These are phyloP conservation scores for Metschnikowia drakensbergensis DNA, from an alignment of 805 yeast species.

Conservation along the genomic window DNA sequence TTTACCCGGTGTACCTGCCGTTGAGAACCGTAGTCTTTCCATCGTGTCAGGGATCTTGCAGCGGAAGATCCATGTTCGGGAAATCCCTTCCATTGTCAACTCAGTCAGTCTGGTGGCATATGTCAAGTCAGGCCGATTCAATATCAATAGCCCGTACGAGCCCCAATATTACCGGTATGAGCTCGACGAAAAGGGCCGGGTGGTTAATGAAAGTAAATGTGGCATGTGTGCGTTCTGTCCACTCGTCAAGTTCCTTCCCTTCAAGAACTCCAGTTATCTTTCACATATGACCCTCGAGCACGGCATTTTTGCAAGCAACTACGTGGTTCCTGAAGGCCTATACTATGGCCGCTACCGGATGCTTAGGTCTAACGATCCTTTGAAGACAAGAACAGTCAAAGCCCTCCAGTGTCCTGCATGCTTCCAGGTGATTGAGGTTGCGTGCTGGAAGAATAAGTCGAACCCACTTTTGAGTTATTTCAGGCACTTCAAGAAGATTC, in stretches of 20 bases:
- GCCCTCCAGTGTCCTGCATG: slow-evolving; percentile 30
- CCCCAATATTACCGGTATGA: slow-evolving; percentile 31
- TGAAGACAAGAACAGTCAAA: slow-evolving; percentile 19
- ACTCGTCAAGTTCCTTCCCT: slow-evolving; percentile 26
- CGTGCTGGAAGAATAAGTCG: slow-evolving; percentile 28
- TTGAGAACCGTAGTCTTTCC: not conserved
- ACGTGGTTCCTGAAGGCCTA: slow-evolving; percentile 29
- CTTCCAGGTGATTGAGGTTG: slow-evolving; percentile 24
- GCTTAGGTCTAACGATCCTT: slow-evolving; percentile 14
- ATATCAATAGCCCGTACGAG: slow-evolving; percentile 26
- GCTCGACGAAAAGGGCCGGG: slow-evolving; percentile 19
- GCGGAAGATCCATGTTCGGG: slow-evolving; percentile 18
- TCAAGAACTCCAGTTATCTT: slow-evolving; percentile 31
- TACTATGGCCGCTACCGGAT: slow-evolving; percentile 26
- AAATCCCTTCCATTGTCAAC: slow-evolving; percentile 15
- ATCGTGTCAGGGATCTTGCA: slow-evolving; percentile 17
- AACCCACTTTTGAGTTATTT: slow-evolving; percentile 28
- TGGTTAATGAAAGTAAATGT: slow-evolving; percentile 25
- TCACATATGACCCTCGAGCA: slow-evolving; percentile 34
- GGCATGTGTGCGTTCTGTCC: slow-evolving; percentile 35
- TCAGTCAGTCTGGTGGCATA: slow-evolving; percentile 24
- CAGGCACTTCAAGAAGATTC: slow-evolving; percentile 29
- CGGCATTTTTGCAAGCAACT: slow-evolving; percentile 31
- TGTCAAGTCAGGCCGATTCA: slow-evolving; percentile 21
- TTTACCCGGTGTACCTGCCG: not conserved